Evolutionary conservation across 2,329 filamentous ascomycete genomes (phyloP).

Genomic region (Cyphellophora europaea): DNA sequence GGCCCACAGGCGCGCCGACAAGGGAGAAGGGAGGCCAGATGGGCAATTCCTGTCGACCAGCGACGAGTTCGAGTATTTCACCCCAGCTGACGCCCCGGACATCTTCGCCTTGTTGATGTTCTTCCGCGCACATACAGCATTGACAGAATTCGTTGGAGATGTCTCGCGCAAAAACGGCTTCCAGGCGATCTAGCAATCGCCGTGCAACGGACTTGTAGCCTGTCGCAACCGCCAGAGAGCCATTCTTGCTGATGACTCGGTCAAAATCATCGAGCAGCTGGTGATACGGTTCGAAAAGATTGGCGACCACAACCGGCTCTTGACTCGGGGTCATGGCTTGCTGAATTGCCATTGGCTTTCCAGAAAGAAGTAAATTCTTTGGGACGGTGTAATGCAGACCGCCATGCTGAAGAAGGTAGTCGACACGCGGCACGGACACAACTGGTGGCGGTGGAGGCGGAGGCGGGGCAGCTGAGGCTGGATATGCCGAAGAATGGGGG

Average conservation of each 20-base stretch:
- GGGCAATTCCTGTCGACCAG: constrained; percentile 76
- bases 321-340: constrained; percentile 51
- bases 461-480: constrained; percentile 45
- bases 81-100: constrained; percentile 81
- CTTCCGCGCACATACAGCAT: constrained; percentile 70
- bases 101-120: constrained; percentile 45
- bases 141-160: constrained; percentile 77
- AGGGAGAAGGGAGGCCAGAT: constrained; percentile 82
- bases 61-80: constrained; percentile 86
- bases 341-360: constrained; percentile 29
- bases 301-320: constrained; percentile 58
- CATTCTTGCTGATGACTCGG: constrained; percentile 69
- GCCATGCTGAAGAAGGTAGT: constrained; percentile 85
- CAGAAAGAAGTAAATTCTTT: constrained; percentile 54
- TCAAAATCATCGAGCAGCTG: constrained; percentile 79
- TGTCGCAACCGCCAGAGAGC: constrained; percentile 87
- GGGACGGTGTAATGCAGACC: constrained; percentile 65
- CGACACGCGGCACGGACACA: constrained; percentile 69
- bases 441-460: constrained; percentile 61
- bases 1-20: constrained; percentile 44
- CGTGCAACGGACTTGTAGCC: constrained; percentile 93
- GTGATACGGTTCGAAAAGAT: constrained; percentile 74
- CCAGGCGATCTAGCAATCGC: constrained; percentile 76
- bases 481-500: constrained; percentile 8
- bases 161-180: constrained; percentile 89